A percentile compares a stretch with the other conserved stretches of the same genome.
Conservation (phyloP, 352 stramenopile species). For the Pythium grandisporangium region DNA sequence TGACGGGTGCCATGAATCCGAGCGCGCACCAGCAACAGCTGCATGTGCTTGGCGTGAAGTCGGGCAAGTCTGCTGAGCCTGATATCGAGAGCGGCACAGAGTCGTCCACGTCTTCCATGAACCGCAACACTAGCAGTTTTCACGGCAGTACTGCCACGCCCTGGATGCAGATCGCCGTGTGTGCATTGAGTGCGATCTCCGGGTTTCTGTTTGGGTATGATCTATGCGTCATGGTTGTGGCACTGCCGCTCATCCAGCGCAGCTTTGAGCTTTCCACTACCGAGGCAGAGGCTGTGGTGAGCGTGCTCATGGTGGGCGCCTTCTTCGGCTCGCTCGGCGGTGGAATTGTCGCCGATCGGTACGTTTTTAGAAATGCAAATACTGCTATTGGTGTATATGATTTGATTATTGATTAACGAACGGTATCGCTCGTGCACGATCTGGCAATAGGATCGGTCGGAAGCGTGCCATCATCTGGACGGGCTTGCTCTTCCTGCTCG, state of each 20-base stretch:
- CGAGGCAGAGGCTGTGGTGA: constrained; percentile 45
- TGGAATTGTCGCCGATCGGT: constrained; percentile 47
- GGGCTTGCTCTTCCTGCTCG: constrained; percentile 39
- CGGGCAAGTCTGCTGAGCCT: too few species aligned
- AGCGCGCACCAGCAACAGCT: too few species aligned
- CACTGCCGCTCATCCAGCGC: constrained; percentile 51
- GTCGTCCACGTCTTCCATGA: too few species aligned
- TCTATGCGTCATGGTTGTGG: constrained; percentile 68
- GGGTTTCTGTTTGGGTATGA: constrained; percentile 74
- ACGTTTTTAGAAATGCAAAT: constrained; percentile 6
- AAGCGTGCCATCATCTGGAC: constrained; percentile 59
- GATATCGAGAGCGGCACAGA: too few species aligned
- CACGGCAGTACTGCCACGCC: too few species aligned
- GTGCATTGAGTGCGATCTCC: constrained; percentile 51
- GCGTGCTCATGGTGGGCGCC: constrained; percentile 56
- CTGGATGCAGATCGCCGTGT: constrained; percentile 36
- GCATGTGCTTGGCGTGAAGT: too few species aligned
- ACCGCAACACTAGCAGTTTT: too few species aligned
- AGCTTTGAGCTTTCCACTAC: constrained; percentile 43
- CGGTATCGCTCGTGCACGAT: background rate
- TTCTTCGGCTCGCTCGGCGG: constrained; percentile 51
- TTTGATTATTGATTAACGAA: background rate
- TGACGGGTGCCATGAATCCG: too few species aligned
- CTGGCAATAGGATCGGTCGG: constrained; percentile 28
- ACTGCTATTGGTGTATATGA: background rate